Evolutionary conservation across 208 protist species (phyloP).

Genomic region (Trichomonas gallinae): DNA sequence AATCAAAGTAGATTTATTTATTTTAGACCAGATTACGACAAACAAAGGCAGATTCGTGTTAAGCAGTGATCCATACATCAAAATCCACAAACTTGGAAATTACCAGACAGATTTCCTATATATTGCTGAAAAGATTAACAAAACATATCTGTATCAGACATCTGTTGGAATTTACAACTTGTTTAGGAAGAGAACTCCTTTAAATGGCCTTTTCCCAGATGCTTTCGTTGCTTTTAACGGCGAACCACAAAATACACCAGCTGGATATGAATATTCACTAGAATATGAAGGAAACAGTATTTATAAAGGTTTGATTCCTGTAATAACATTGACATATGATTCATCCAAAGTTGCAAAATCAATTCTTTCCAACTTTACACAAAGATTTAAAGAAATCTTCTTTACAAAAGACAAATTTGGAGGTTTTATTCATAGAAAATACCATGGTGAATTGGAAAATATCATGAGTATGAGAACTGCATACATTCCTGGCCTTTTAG

Average conservation of each 20-base stretch:
- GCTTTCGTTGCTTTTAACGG: not conserved
- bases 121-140: not conserved
- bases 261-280: not conserved
- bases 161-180: not conserved
- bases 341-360: not conserved
- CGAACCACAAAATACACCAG: not conserved
- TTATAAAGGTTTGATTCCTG: not conserved
- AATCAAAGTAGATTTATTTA: not conserved
- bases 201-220: not conserved
- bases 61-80: not conserved
- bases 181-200: not conserved
- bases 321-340: not conserved
- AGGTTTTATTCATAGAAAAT: not conserved
- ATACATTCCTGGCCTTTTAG: not conserved
- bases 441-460: not conserved
- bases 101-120: not conserved
- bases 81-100: not conserved
- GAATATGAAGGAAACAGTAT: not conserved
- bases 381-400: not conserved
- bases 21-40: not conserved
- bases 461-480: not conserved
- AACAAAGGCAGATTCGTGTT: not conserved
- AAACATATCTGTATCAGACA: not conserved
- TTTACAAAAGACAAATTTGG: not conserved
- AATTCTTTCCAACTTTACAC: not conserved